Conservation (phyloP, 257 asterid genomes). For the Solanum piurae region DNA sequence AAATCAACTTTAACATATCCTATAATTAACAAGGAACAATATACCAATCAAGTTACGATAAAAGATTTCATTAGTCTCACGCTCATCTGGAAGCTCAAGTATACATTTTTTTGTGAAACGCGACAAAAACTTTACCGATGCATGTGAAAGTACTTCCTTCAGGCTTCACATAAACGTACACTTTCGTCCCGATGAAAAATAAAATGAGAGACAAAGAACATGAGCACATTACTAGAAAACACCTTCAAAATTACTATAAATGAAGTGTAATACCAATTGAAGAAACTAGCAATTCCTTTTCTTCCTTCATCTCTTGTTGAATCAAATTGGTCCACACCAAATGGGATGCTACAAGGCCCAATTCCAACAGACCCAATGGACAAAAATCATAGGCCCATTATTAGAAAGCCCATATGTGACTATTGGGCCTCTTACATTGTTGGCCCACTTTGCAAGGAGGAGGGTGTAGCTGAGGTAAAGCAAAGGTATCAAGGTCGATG, state of each 20-base stretch:
- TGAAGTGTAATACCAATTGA: constrained; percentile 65
- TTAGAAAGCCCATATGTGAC: constrained; percentile 39
- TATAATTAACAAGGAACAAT: too few relatives aligned
- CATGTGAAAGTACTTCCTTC: constrained; percentile 66
- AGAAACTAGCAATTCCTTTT: constrained; percentile 64
- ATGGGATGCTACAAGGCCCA: constrained; percentile 85
- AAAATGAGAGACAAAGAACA: constrained; percentile 35
- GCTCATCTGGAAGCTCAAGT: not conserved
- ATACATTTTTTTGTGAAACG: constrained; percentile 15
- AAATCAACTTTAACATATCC: too few relatives aligned
- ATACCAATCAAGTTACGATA: constrained; percentile 1
- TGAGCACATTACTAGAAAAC: constrained; percentile 7
- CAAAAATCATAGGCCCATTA: constrained; percentile 29
- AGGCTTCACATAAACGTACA: constrained; percentile 50
- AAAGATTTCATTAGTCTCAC: constrained; percentile 7
- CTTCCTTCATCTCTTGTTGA: constrained; percentile 47
- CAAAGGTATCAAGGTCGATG: constrained; percentile 57
- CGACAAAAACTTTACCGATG: constrained; percentile 34
- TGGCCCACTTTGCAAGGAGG: constrained; percentile 36
- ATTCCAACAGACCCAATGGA: constrained; percentile 71
- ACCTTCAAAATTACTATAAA: too few relatives aligned
- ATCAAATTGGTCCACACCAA: constrained; percentile 90
- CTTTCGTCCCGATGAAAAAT: constrained; percentile 40
- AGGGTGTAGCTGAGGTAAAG: constrained; percentile 45
- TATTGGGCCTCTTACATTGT: constrained; percentile 44